Percentiles rank a stretch among this genome's conserved stretches.
Evolutionary conservation across 805 yeast genomes (phyloP).

Genomic region (Huiozyma naganishii): DNA sequence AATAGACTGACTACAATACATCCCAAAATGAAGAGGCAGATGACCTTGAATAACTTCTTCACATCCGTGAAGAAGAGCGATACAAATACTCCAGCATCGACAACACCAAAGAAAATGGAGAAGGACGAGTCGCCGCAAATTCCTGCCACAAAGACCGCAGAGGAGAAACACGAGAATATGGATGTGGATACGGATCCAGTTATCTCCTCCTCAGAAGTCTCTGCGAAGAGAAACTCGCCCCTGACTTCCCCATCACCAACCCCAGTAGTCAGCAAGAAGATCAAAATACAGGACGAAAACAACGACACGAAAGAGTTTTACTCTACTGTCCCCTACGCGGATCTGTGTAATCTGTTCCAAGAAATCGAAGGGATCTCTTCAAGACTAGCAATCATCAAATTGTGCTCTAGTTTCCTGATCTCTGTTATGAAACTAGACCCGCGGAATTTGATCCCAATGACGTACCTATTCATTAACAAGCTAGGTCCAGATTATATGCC

Average conservation of each 20-base stretch:
- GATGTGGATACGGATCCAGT: neutral
- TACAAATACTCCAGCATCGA: neutral
- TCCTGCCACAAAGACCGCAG: neutral
- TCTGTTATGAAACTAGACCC: slow-evolving; percentile 49
- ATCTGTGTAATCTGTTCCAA: slow-evolving; percentile 55
- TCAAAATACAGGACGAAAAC: no score
- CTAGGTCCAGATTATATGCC: slow-evolving; percentile 89
- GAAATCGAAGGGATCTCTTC: slow-evolving; percentile 71
- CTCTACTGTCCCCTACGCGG: slow-evolving; percentile 27
- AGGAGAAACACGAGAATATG: no score
- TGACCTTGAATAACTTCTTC: slow-evolving; percentile 26
- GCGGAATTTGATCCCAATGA: slow-evolving; percentile 49
- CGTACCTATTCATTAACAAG: slow-evolving; percentile 78
- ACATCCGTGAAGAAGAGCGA: slow-evolving; percentile 14
- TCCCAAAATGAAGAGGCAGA: slow-evolving; percentile 10
- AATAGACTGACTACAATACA: no score
- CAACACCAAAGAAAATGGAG: neutral
- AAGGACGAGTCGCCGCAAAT: neutral
- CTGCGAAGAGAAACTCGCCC: neutral
- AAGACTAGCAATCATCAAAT: slow-evolving; percentile 68
- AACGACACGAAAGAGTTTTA: neutral
- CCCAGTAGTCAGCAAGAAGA: neutral
- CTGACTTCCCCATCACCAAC: neutral
- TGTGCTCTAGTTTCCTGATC: slow-evolving; percentile 62
- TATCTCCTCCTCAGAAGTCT: neutral